phyloP scores from a whole-genome alignment of 1,284 basidiomycete species.

The Trametes sp. region DNA sequence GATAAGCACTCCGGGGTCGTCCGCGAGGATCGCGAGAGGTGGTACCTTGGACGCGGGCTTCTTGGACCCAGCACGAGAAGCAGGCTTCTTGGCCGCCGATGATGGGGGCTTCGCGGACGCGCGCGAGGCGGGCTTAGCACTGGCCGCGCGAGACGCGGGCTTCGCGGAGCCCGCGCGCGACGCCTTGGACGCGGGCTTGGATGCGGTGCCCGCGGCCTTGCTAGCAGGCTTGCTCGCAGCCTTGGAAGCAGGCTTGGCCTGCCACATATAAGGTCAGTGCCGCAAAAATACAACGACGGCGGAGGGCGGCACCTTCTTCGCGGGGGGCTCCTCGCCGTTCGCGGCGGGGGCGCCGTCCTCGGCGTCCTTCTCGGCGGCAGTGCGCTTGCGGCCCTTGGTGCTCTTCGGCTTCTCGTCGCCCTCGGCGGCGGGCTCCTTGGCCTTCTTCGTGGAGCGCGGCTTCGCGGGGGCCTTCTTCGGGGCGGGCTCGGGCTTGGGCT shows the following conservation, averaged over 20 bases:
- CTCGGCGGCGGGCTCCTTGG: slow-evolving; percentile 36
- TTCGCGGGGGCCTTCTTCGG: slow-evolving; percentile 69
- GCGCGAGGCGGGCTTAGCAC: slow-evolving; percentile 40
- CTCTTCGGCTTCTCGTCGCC: slow-evolving; percentile 62
- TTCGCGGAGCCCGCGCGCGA: slow-evolving; percentile 40
- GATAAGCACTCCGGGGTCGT: slow-evolving; percentile 18
- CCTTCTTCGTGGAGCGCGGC: slow-evolving; percentile 63
- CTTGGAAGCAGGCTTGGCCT: slow-evolving; percentile 42
- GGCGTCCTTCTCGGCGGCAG: slow-evolving; percentile 43
- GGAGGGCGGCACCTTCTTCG: slow-evolving; percentile 42
- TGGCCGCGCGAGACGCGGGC: slow-evolving; percentile 37
- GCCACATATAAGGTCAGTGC: slow-evolving; percentile 16
- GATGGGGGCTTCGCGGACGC: slow-evolving; percentile 44
- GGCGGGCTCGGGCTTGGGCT: slow-evolving; percentile 59
- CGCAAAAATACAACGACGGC: neutral
- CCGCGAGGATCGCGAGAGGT: neutral
- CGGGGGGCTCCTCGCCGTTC: slow-evolving; percentile 42
- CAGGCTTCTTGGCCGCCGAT: slow-evolving; percentile 42
- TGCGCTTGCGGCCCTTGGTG: slow-evolving; percentile 63
- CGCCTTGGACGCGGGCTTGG: slow-evolving; percentile 44
- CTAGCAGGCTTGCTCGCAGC: slow-evolving; percentile 37
- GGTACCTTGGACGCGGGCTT: slow-evolving; percentile 39
- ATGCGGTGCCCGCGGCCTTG: slow-evolving; percentile 35
- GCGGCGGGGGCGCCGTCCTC: slow-evolving; percentile 39
- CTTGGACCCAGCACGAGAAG: slow-evolving; percentile 43